A percentile compares a stretch with the other conserved stretches of the same genome.
phyloP scores from a whole-genome alignment of 331 rosid species.

The Rosa hybrid region DNA sequence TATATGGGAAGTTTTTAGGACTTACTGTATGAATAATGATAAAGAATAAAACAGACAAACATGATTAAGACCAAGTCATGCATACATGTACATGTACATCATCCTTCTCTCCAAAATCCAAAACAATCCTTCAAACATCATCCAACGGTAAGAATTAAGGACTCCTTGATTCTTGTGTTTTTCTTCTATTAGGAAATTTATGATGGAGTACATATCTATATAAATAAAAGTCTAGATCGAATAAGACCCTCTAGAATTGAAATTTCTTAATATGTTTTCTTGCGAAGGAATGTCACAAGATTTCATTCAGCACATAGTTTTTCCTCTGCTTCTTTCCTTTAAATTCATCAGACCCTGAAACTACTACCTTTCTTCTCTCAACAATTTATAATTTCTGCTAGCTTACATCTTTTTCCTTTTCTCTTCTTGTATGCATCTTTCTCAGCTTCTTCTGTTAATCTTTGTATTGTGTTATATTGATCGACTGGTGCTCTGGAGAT shows the following conservation, averaged over 20 bases:
- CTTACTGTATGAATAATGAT: background rate
- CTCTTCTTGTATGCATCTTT: background rate
- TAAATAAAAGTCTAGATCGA: background rate
- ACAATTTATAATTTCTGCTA: background rate
- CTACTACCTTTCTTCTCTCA: conserved; percentile 5
- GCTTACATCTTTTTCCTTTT: background rate
- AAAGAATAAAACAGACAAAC: background rate
- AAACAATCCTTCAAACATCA: background rate
- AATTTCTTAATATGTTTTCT: background rate
- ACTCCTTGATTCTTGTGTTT: conserved; percentile 7
- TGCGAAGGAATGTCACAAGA: background rate
- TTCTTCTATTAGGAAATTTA: background rate
- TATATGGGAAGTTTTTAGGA: background rate
- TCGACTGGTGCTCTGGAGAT: background rate
- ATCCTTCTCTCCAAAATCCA: background rate
- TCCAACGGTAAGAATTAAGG: background rate
- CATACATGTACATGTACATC: background rate
- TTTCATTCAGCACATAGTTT: background rate
- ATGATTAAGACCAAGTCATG: background rate
- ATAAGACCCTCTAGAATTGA: background rate
- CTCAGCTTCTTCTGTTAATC: background rate
- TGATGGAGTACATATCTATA: background rate
- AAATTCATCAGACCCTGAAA: background rate
- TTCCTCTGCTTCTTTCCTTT: background rate
- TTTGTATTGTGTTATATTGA: background rate